A percentile compares a stretch with the other conserved stretches of the same genome.
Evolutionary conservation across 2,329 filamentous ascomycete species (phyloP).

Genomic region (Orbilia oligospora): DNA sequence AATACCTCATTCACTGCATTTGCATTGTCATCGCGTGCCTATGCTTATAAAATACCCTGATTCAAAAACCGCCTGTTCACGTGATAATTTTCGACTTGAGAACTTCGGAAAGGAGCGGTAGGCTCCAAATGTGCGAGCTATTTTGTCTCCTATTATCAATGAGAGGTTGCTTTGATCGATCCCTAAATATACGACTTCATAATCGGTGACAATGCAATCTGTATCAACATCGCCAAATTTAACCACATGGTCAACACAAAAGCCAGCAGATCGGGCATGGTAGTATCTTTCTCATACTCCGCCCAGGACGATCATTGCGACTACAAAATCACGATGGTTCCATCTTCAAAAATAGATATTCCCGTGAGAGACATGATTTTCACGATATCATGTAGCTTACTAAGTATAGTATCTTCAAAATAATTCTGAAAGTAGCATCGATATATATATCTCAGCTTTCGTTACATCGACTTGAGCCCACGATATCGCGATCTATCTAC

Average conservation of each 20-base stretch:
- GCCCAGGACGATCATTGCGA: background rate
- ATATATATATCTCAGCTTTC: no score
- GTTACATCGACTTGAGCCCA: no score
- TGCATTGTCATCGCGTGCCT: no score
- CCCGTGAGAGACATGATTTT: no score
- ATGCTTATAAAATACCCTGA: no score
- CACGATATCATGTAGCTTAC: no score
- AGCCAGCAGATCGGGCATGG: background rate
- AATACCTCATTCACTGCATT: background rate
- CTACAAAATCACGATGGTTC: background rate
- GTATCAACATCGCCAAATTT: background rate
- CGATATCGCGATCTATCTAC: no score
- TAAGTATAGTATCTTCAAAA: no score
- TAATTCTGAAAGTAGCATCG: background rate
- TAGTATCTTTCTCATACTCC: no score
- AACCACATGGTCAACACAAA: conserved; percentile 10
- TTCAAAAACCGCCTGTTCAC: background rate
- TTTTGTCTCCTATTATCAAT: background rate
- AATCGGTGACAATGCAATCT: background rate
- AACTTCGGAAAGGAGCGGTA: background rate
- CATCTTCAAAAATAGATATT: background rate
- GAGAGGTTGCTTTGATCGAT: no score
- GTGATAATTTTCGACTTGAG: background rate
- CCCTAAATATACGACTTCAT: no score
- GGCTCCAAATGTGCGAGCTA: background rate